Evolutionary conservation across 345 rosid species (phyloP).

Genomic region (Theobroma cacao): DNA sequence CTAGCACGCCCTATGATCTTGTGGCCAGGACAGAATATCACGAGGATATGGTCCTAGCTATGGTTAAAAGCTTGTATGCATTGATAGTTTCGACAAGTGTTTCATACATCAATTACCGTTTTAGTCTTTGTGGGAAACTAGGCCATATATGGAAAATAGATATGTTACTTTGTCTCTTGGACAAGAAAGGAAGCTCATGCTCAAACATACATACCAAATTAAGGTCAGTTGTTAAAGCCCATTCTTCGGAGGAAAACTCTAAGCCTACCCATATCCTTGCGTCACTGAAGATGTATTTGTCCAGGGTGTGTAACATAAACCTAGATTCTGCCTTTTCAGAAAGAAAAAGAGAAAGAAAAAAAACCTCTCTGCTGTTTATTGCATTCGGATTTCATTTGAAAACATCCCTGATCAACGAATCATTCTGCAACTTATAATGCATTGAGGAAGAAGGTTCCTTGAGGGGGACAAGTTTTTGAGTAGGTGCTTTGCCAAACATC

Average conservation of each 20-base stretch:
- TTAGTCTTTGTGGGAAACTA: neutral
- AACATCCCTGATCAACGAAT: too few relatives aligned
- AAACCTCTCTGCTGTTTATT: too few relatives aligned
- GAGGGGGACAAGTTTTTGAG: too few relatives aligned
- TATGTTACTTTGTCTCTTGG: neutral
- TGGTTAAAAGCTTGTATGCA: neutral
- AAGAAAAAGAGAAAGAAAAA: too few relatives aligned
- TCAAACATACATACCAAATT: neutral
- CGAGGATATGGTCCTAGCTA: neutral
- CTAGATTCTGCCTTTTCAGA: too few relatives aligned
- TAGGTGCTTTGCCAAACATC: too few relatives aligned
- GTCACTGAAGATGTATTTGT: too few relatives aligned
- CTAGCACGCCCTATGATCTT: neutral
- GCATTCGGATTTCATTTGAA: too few relatives aligned
- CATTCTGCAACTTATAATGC: too few relatives aligned
- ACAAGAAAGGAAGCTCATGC: neutral
- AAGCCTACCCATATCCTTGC: neutral
- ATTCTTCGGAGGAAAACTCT: neutral
- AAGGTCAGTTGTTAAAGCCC: neutral
- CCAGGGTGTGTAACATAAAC: too few relatives aligned
- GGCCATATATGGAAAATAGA: neutral
- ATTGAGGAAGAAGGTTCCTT: too few relatives aligned
- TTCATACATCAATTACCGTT: neutral
- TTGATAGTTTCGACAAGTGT: neutral
- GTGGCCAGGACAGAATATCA: neutral